Percentiles rank a stretch among this genome's conserved stretches.
phyloP scores from a whole-genome alignment of 768 basidiomycete species.

The Cubamyces lactineus region DNA sequence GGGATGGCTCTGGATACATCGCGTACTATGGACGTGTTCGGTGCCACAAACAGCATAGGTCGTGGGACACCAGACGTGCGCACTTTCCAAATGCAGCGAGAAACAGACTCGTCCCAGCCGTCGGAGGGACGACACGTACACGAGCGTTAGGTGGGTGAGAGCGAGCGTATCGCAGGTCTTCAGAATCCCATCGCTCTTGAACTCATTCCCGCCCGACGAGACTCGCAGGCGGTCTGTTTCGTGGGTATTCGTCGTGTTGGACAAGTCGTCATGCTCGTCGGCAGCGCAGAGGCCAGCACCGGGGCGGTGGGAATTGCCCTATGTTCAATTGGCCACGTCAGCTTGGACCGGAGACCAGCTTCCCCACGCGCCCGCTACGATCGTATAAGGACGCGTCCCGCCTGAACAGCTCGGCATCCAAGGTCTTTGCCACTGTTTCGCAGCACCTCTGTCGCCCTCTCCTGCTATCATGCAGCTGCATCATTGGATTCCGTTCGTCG shows the following conservation, averaged over 20 bases:
- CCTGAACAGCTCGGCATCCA: constrained; percentile 1
- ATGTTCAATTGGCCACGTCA: constrained; percentile 32
- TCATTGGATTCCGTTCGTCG: constrained; percentile 31
- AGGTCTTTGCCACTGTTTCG: background rate
- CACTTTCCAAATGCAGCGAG: background rate
- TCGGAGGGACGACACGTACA: constrained; percentile 12
- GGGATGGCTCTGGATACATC: background rate
- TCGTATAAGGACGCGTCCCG: constrained; percentile 27
- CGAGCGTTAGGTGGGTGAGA: constrained; percentile 16
- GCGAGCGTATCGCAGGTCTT: background rate
- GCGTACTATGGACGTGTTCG: background rate
- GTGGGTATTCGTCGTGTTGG: constrained; percentile 16
- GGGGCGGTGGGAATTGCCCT: constrained; percentile 30
- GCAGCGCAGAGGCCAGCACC: constrained; percentile 24
- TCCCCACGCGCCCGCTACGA: constrained; percentile 23
- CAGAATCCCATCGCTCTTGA: constrained; percentile 9
- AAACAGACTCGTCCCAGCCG: constrained; percentile 7
- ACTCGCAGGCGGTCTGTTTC: constrained; percentile 21
- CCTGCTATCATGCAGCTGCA: constrained; percentile 21
- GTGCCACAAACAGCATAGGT: background rate
- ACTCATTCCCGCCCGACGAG: constrained; percentile 11
- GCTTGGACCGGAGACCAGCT: constrained; percentile 15
- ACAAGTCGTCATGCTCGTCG: constrained; percentile 20
- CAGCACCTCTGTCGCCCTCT: constrained; percentile 2
- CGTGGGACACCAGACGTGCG: background rate